Base-by-base conservation (phyloP, 768 basidiomycete genomes). In the Cystoderma amianthinum region DNA sequence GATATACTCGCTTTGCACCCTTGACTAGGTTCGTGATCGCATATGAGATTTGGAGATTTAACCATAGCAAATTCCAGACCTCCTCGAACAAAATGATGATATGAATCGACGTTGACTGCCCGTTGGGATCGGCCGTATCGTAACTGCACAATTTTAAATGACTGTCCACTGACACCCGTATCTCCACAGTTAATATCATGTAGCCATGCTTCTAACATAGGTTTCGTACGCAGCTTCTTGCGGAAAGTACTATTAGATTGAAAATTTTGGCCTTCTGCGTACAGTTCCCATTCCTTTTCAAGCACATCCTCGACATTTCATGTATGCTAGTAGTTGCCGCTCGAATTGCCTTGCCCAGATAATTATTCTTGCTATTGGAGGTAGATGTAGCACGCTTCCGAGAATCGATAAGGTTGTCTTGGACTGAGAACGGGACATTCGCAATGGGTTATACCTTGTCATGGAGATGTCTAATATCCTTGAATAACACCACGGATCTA, bases 281-380 rank as follows among this genome's bases (percentile, higher is more conserved):
- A 98, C 45, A 92, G 80, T 55, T 97, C 94, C 95, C 96, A 99
- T 5, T 91, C 95, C 61, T 92, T 95, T 4, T 95, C 88, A 5
- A 99, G 80, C 2, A 99, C 96, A 58, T 98, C 95, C 56, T 98
- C 96, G 38, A 98, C 95, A 86, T 59, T 94, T 95, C 95, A 99
- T 99, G 68, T 98, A 97, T 1, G 91, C 83, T 44, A 85, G 72
- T 2, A 99, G 79, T 56, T 99, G 96, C 2, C 93, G 81, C 54
- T 97, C 95, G 46, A 99, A 98, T 67, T 98, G 96, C n/a, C 86
- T 77, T 0, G 96, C 95, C 96, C 96, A 99, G 52, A 95, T 91
- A 60, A 98, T 96, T 12, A 96, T 90, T 19, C 93, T 91, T 1
- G 96, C 90, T 41, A 99, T 96, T n/a, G 94, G 92, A 2, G 95